A percentile compares a stretch with the other conserved stretches of the same genome.
phyloP scores from a whole-genome alignment of 345 rosid genomes.

The Acer yangbiense region DNA sequence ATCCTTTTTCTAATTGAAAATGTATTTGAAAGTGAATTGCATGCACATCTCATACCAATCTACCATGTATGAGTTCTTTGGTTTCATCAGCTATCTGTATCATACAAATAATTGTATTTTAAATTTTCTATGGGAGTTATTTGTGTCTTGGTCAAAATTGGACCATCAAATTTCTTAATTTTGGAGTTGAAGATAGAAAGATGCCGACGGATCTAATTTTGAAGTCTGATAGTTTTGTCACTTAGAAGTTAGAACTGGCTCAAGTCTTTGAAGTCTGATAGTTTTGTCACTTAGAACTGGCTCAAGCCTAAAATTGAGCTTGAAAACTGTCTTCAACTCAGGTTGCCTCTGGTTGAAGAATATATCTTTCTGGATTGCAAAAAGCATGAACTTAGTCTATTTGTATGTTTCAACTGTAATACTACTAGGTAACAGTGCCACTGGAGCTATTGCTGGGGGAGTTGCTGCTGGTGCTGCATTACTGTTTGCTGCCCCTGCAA shows the following conservation, averaged over 20 bases:
- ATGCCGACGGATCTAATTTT: not conserved
- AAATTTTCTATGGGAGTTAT: not conserved
- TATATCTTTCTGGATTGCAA: not conserved
- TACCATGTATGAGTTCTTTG: not conserved
- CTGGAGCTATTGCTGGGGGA: slow-evolving; percentile 95
- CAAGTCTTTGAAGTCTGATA: not conserved
- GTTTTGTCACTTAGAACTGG: not conserved
- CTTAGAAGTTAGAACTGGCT: not conserved
- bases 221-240: not conserved
- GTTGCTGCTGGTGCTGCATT: slow-evolving; percentile 98
- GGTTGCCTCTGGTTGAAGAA: not conserved
- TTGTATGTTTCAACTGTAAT: slow-evolving; percentile 17
- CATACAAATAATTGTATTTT: not conserved
- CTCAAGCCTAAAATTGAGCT: not conserved
- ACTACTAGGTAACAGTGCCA: slow-evolving; percentile 56
- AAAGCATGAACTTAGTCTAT: not conserved
- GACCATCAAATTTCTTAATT: not conserved
- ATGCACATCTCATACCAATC: not conserved
- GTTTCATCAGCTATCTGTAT: not conserved
- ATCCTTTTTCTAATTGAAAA: not conserved
- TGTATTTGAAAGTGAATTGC: not conserved
- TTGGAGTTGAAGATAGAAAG: not conserved
- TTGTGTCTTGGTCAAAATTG: not conserved
- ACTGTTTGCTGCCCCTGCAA: slow-evolving; percentile 90
- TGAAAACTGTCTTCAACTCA: not conserved